Evolutionary conservation across 192 early-diverging fungal genomes (phyloP), one percentile per base, ranked within the genome.

Genomic region (Rhizophagus prolifer): DNA sequence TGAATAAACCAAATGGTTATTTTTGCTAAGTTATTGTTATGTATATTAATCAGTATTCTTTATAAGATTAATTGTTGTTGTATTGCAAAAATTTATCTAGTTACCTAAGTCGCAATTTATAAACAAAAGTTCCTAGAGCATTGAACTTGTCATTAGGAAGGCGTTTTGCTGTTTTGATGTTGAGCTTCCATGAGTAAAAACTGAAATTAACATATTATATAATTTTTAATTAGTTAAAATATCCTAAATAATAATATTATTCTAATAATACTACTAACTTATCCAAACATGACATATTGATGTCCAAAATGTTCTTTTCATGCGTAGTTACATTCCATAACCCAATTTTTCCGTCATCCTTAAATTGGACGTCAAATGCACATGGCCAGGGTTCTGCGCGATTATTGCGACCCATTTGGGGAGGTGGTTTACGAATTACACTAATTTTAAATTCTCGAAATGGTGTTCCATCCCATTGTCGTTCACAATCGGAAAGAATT

Each of bases 301-400:
- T 68, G 2, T 58, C 58, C 2, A 86, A 66, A 19, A 86, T 16
- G 14, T 80, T 69, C 9, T 77, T 59, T 16, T 74, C 73, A 41
- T 84, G 38, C 0, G 77, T 80, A n/a, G 84, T 38, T 8, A 79
- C 81, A 41, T 78, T 80, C 85, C 85, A 86, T 54, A 84, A 46
- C 16, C 69, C 74, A 50, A 76, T 58, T 30, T 81, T 74, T 13
- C 79, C 82, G 10, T 85, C 82, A 0, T 50, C 44, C 8, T 73
- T 83, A 38, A 83, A 83, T 14, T 47, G 46, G 10, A 76, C 65
- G 10, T 76, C 75, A 54, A 76, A 76, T 12, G 58, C 16, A 34
- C 59, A 74, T 25, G 12, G 7, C 58, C 34, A 61, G 19, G 13
- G 31, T 23, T 62, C 16, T 26, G 12, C 41, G 41, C 41, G 41